Conservation (phyloP, 768 basidiomycete species). For the Paxillus involutus region DNA sequence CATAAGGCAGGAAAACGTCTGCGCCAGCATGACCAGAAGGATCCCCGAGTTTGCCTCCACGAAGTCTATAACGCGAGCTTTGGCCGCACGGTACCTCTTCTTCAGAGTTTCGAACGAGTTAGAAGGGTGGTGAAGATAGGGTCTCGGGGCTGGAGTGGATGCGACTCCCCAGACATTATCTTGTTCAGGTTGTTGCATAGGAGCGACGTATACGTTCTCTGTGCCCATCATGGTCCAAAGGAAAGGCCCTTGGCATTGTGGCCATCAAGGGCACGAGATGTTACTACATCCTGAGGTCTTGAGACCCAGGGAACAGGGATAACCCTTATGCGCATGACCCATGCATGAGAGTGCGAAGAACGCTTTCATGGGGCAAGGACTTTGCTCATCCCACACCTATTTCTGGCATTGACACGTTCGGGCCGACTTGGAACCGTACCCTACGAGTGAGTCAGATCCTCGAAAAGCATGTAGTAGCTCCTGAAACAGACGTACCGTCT, state of each 20-base stretch:
- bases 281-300: too few relatives aligned
- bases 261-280: too few relatives aligned
- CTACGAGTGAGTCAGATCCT: too few relatives aligned
- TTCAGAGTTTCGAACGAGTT: not conserved
- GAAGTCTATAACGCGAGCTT: not conserved
- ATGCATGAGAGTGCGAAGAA: too few relatives aligned
- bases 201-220: not conserved
- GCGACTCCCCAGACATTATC: not conserved
- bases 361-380: too few relatives aligned
- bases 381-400: too few relatives aligned
- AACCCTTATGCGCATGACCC: too few relatives aligned
- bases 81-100: slow-evolving; percentile 2
- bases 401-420: too few relatives aligned
- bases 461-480: too few relatives aligned
- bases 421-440: too few relatives aligned
- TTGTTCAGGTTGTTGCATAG: not conserved
- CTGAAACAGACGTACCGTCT: too few relatives aligned
- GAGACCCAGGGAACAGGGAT: too few relatives aligned
- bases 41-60: slow-evolving; percentile 52
- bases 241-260: not conserved
- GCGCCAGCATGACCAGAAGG: slow-evolving; percentile 53
- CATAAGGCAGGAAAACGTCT: slow-evolving; percentile 62
- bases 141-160: not conserved
- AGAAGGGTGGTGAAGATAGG: not conserved
- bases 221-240: not conserved